phyloP scores from a whole-genome alignment of 495 filamentous ascomycete genomes.

The Hyaloscypha bicolor region DNA sequence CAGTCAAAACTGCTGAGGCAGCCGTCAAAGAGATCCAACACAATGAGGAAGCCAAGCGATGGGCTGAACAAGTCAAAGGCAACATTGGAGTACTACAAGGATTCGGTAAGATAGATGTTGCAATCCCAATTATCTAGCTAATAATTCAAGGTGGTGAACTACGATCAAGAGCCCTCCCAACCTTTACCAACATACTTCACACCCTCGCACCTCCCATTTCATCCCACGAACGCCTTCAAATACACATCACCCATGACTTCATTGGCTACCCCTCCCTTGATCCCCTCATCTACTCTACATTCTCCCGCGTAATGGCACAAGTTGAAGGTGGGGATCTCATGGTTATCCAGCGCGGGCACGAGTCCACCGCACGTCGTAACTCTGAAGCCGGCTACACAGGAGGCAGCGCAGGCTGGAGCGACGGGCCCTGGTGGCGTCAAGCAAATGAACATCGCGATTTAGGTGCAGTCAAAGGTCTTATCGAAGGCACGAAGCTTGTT shows the following conservation, averaged over 20 bases:
- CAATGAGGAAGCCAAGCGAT: constrained; percentile 94
- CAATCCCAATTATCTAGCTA: constrained; percentile 14
- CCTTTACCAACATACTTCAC: constrained; percentile 91
- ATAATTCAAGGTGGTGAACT: constrained; percentile 76
- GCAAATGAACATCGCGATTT: constrained; percentile 70
- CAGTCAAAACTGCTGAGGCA: constrained; percentile 92
- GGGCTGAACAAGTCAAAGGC: constrained; percentile 92
- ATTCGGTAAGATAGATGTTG: constrained; percentile 61
- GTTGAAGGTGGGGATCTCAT: constrained; percentile 98
- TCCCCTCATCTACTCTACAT: constrained; percentile 88
- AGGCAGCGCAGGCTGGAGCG: constrained; percentile 69
- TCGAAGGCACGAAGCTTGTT: constrained; percentile 87
- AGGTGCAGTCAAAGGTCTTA: constrained; percentile 75
- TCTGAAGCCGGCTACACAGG: constrained; percentile 61
- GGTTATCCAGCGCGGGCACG: constrained; percentile 90
- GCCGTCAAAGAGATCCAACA: constrained; percentile 93
- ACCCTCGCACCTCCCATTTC: constrained; percentile 96
- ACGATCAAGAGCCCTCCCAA: constrained; percentile 84
- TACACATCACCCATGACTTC: constrained; percentile 96
- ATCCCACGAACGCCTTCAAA: constrained; percentile 95
- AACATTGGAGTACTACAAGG: constrained; percentile 83
- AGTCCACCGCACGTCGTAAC: constrained; percentile 63
- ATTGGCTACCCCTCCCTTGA: constrained; percentile 93
- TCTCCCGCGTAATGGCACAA: constrained; percentile 96
- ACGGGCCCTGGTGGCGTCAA: constrained; percentile 95